Evolutionary conservation across 106 monocot species (phyloP).

Genomic region (Triglochin maritima): DNA sequence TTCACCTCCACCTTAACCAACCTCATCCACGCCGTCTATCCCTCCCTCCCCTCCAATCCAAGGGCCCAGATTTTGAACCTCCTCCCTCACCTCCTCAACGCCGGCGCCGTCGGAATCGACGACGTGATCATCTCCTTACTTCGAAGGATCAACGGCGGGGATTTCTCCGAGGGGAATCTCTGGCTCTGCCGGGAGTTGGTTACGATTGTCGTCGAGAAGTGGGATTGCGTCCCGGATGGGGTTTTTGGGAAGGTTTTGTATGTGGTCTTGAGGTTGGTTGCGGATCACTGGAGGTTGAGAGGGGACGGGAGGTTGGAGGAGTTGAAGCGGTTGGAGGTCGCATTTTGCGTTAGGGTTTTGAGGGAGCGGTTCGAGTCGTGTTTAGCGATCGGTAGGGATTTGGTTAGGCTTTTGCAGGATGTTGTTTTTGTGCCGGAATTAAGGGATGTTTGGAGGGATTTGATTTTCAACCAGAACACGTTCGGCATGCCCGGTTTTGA

Average conservation of each 20-base stretch:
- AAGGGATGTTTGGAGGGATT: slow-evolving; percentile 53
- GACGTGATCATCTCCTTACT: slow-evolving; percentile 35
- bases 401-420: slow-evolving; percentile 66
- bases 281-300: slow-evolving; percentile 54
- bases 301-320: slow-evolving; percentile 19
- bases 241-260: slow-evolving; percentile 28
- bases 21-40: slow-evolving; percentile 30
- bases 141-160: slow-evolving; percentile 39
- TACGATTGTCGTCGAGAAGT: slow-evolving; percentile 19
- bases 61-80: slow-evolving; percentile 37
- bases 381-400: slow-evolving; percentile 48
- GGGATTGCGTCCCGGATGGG: slow-evolving; percentile 43
- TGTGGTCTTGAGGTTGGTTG: slow-evolving; percentile 49
- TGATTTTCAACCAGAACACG: slow-evolving; percentile 27
- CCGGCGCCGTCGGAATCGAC: slow-evolving; percentile 21
- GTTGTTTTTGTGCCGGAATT: slow-evolving; percentile 51
- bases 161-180: slow-evolving; percentile 40
- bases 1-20: slow-evolving; percentile 39
- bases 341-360: slow-evolving; percentile 46
- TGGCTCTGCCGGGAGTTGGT: slow-evolving; percentile 36
- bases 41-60: slow-evolving; percentile 26
- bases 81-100: slow-evolving; percentile 16
- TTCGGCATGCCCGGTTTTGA: slow-evolving; percentile 31
- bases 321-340: slow-evolving; percentile 47
- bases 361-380: slow-evolving; percentile 51